Evolutionary conservation across 148 eudicot genomes (phyloP).

Genomic region (Cornus suecica): DNA sequence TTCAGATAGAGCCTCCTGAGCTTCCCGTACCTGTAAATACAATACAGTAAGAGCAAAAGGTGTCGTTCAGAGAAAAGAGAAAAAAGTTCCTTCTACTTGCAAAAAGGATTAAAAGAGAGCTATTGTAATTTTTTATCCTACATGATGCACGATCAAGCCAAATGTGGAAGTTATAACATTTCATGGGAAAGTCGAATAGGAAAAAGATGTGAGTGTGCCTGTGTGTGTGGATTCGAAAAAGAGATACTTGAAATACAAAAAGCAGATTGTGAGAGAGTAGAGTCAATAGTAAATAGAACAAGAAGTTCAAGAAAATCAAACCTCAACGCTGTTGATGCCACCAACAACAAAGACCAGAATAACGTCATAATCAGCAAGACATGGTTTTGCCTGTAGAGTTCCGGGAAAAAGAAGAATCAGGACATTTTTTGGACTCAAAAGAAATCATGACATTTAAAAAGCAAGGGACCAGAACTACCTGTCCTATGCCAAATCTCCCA

Average conservation of each 20-base stretch:
- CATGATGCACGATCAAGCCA: neutral
- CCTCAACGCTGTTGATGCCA: slow-evolving; percentile 89
- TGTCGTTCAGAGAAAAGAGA: neutral
- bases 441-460: neutral
- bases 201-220: neutral
- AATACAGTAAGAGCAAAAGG: slow-evolving; percentile 9
- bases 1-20: slow-evolving; percentile 72
- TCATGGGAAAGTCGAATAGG: neutral
- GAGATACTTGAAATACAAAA: neutral
- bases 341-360: slow-evolving; percentile 86
- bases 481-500: slow-evolving; percentile 97
- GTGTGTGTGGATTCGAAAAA: neutral
- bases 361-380: slow-evolving; percentile 75
- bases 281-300: neutral
- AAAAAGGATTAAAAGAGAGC: neutral
- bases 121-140: too few relatives aligned
- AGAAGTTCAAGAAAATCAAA: slow-evolving; percentile 10
- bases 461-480: slow-evolving; percentile 41
- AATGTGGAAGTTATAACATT: neutral
- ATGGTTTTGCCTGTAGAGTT: slow-evolving; percentile 79
- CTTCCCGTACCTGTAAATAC: slow-evolving; percentile 64
- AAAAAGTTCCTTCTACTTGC: neutral
- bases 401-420: slow-evolving; percentile 14
- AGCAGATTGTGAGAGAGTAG: slow-evolving; percentile 3
- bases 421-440: slow-evolving; percentile 4